Evolutionary conservation across 73 alveolate species (phyloP).

Genomic region (Breviolum minutum): DNA sequence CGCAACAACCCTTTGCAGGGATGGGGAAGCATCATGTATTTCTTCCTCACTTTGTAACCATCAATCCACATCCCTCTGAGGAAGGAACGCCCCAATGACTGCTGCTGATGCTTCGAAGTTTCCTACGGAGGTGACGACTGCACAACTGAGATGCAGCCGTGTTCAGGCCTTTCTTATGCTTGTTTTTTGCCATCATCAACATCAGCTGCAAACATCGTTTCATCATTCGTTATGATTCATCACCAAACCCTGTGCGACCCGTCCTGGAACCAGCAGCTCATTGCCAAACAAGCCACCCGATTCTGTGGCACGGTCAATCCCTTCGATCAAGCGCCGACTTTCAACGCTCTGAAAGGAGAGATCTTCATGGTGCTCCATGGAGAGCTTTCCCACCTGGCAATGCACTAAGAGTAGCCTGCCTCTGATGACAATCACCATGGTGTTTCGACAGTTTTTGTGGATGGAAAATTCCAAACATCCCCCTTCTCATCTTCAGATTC

Average conservation of each 20-base stretch:
- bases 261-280: slow-evolving; percentile 61
- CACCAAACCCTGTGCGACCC: neutral
- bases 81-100: slow-evolving; percentile 8
- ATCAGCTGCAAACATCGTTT: neutral
- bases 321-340: slow-evolving; percentile 9
- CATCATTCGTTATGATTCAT: neutral
- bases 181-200: neutral
- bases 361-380: neutral
- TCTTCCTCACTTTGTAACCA: neutral
- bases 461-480: too few species aligned
- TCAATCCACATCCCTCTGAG: neutral
- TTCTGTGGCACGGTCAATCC: neutral
- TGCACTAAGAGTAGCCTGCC: too few species aligned
- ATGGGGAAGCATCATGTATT: too few species aligned
- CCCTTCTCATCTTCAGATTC: too few species aligned
- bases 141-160: neutral
- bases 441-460: neutral
- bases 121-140: too few species aligned
- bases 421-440: neutral
- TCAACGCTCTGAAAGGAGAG: neutral
- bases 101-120: slow-evolving; percentile 36
- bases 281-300: slow-evolving; percentile 31
- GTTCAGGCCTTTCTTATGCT: neutral
- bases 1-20: neutral
- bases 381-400: too few species aligned